Evolutionary conservation across 2,329 filamentous ascomycete genomes (phyloP).

Genomic region (Byssoonygena ceratinophila): DNA sequence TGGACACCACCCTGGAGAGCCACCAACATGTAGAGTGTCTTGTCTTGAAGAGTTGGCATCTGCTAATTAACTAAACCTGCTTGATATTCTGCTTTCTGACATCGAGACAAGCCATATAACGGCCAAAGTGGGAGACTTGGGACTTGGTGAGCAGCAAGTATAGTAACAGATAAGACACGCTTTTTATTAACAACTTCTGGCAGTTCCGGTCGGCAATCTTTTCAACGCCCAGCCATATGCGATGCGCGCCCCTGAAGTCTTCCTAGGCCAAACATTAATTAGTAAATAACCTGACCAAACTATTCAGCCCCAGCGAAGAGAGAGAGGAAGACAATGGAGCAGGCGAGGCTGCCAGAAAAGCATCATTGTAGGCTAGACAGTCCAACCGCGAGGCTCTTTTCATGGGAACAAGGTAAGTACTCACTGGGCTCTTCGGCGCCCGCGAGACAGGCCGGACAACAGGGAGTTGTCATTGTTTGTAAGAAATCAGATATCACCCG

Average conservation of each 20-base stretch:
- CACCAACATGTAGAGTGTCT: constrained; percentile 1
- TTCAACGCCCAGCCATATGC: constrained; percentile 10
- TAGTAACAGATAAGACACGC: too few relatives aligned
- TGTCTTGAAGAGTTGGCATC: constrained; percentile 12
- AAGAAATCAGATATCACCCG: too few relatives aligned
- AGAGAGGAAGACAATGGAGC: too few relatives aligned
- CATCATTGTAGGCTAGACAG: too few relatives aligned
- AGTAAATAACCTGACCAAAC: too few relatives aligned
- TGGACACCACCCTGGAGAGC: constrained; percentile 12
- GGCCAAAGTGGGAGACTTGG: constrained; percentile 13
- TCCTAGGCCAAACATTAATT: constrained; percentile 8
- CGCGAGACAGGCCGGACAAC: too few relatives aligned
- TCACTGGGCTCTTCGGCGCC: too few relatives aligned
- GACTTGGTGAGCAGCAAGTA: constrained; percentile 12
- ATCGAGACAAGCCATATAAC: constrained; percentile 9
- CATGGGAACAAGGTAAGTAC: too few relatives aligned
- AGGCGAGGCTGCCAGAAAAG: too few relatives aligned
- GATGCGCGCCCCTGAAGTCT: constrained; percentile 15
- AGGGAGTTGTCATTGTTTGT: too few relatives aligned
- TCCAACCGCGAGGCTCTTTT: too few relatives aligned
- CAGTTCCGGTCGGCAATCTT: constrained; percentile 5
- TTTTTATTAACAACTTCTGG: constrained; percentile 9
- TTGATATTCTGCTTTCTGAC: constrained; percentile 13
- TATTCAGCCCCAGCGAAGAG: too few relatives aligned
- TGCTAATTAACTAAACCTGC: constrained; percentile 11